Evolutionary conservation across 345 rosid genomes (phyloP), one percentile per base, ranked within the genome.

Genomic region (Noccaea caerulescens): DNA sequence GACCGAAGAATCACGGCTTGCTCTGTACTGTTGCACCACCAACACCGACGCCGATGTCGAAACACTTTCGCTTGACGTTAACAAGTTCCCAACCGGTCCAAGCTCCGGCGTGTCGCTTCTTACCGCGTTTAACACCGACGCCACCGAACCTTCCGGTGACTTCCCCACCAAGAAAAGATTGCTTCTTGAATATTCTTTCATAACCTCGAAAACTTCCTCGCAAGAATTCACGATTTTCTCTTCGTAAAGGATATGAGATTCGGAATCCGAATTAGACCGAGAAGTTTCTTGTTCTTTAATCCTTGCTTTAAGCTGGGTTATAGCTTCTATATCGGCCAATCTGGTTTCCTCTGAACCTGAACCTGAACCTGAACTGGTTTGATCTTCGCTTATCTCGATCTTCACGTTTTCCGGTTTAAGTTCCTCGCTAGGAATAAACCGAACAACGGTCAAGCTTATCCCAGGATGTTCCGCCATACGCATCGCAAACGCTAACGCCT

Each of bases 401-500:
- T 6, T 63, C 8, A 72, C 81, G n/a, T 61, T 76, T 39, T 84
- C 91, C 58, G 63, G 72, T 77, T 77, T 72, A 42, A 70, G 50
- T 12, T 76, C 76, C 30, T 69, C 73, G 50, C 77, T 71, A 9
- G 81, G 75, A 4, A 76, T 16, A 66, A 92, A 85, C 14, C 80
- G 80, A 66, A 92, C 46, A 7, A 89, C 79, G 16, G 60, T 71
- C 50, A 92, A 52, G 30, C 72, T 80, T 18, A 89, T 83, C 4
- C 98, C 94, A 1, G 98, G 98, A 61, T 92, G 98, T 68, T 89
- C 96, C 0, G 89, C 87, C 89, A 89, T 89, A 45, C 96, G 86
- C 3, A 59, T 69, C 7, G 86, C 96, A 45, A 86, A 92, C 10
- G 96, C 88, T 33, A 92, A 82, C 7, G 96, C 98, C 79, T 92